Evolutionary conservation across 805 yeast genomes (phyloP).

Genomic region (Nakazawaea laoshanensis): DNA sequence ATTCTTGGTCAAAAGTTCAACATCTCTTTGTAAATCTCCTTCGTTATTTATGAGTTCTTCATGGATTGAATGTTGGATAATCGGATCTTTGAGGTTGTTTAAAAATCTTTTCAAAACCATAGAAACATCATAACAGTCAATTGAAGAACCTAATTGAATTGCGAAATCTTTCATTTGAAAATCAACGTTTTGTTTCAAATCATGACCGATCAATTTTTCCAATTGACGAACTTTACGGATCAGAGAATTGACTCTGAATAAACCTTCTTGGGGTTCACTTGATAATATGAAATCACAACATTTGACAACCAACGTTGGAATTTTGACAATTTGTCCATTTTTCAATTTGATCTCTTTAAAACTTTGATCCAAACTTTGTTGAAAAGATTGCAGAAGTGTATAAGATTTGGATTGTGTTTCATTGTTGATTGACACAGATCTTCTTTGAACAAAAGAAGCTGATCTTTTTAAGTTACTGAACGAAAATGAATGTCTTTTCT

Average conservation of each 20-base stretch:
- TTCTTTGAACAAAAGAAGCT: no score
- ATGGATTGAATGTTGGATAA: conserved; percentile 16
- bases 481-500: no score
- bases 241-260: conserved; percentile 28
- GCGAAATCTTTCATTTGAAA: conserved; percentile 9
- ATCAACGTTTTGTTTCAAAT: conserved; percentile 2
- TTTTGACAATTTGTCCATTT: conserved; percentile 7
- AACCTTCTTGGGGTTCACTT: conserved; percentile 22
- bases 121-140: conserved; percentile 25
- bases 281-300: conserved; percentile 20
- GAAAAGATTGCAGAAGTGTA: conserved; percentile 7
- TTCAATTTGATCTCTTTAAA: not conserved
- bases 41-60: conserved; percentile 1
- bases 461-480: no score
- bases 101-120: conserved; percentile 28
- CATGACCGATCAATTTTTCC: conserved; percentile 17
- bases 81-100: conserved; percentile 20
- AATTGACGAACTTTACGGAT: conserved; percentile 22
- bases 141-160: no score
- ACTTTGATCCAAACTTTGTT: conserved; percentile 1
- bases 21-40: conserved; percentile 4
- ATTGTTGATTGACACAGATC: no score
- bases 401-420: no score
- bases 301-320: conserved; percentile 23
- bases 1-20: conserved; percentile 1